A percentile compares a stretch with the other conserved stretches of the same genome.
Evolutionary conservation across 495 filamentous ascomycete species (phyloP).

Genomic region (Chaetomium cochliodes): DNA sequence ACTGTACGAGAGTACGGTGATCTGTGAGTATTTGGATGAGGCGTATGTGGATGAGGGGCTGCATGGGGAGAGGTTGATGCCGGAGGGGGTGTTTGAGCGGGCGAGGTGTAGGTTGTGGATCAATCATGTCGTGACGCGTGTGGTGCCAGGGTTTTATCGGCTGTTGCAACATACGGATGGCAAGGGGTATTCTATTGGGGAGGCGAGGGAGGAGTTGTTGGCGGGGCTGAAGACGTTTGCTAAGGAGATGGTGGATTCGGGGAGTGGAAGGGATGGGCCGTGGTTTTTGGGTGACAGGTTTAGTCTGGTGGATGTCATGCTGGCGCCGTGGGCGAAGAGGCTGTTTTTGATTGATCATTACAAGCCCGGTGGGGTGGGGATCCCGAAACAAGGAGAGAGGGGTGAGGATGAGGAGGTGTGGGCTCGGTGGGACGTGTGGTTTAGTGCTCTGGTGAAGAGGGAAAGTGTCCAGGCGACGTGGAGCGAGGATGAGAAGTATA

Average conservation of each 20-base stretch:
- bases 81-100: conserved; percentile 54
- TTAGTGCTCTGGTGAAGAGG: conserved; percentile 52
- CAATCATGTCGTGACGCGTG: conserved; percentile 61
- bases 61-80: conserved; percentile 51
- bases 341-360: conserved; percentile 70
- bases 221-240: conserved; percentile 54
- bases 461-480: conserved; percentile 60
- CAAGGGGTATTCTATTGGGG: conserved; percentile 45
- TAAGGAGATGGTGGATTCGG: conserved; percentile 49
- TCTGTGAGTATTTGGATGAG: conserved; percentile 71
- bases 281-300: conserved; percentile 62
- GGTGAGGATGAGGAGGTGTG: conserved; percentile 51
- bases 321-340: conserved; percentile 66
- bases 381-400: conserved; percentile 43
- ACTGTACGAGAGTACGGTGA: conserved; percentile 64
- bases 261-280: conserved; percentile 47
- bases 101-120: conserved; percentile 66
- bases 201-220: conserved; percentile 51
- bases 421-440: conserved; percentile 62
- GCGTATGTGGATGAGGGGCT: conserved; percentile 43
- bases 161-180: conserved; percentile 62
- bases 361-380: conserved; percentile 58
- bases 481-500: conserved; percentile 61
- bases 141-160: conserved; percentile 63
- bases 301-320: conserved; percentile 59